Conservation (phyloP, 2,329 filamentous ascomycete species). For the Periconia macrospinosa region DNA sequence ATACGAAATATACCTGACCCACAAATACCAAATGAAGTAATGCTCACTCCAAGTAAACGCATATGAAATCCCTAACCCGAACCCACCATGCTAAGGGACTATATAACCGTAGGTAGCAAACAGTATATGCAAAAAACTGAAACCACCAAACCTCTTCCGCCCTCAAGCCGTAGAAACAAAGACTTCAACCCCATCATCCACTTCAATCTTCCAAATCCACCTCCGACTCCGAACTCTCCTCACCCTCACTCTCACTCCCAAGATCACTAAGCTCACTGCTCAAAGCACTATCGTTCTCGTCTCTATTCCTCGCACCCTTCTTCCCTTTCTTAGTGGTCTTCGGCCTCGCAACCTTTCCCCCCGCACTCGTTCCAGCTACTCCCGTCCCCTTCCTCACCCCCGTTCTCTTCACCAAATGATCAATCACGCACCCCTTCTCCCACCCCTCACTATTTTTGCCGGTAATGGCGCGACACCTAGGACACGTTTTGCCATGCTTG, state of each 20-base stretch:
- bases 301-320: conserved; percentile 12
- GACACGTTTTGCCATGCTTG: conserved; percentile 64
- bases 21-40: too few relatives aligned
- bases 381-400: conserved; percentile 53
- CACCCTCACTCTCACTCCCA: conserved; percentile 30
- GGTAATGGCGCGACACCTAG: conserved; percentile 63
- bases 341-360: conserved; percentile 12
- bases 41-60: too few relatives aligned
- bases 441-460: conserved; percentile 63
- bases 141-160: too few relatives aligned
- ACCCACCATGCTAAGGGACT: too few relatives aligned
- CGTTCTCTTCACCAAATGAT: conserved; percentile 62
- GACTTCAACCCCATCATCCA: background rate
- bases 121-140: too few relatives aligned
- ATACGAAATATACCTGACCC: too few relatives aligned
- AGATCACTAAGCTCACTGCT: conserved; percentile 32
- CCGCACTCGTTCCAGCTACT: conserved; percentile 11
- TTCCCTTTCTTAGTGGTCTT: conserved; percentile 9
- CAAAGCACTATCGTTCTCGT: conserved; percentile 25
- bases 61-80: too few relatives aligned
- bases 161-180: background rate
- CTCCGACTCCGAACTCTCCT: background rate
- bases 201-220: background rate
- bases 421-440: conserved; percentile 66
- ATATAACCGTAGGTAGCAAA: too few relatives aligned